Evolutionary conservation across 139 green algal genomes (phyloP).

Genomic region (Chlamydomonas sp.): DNA sequence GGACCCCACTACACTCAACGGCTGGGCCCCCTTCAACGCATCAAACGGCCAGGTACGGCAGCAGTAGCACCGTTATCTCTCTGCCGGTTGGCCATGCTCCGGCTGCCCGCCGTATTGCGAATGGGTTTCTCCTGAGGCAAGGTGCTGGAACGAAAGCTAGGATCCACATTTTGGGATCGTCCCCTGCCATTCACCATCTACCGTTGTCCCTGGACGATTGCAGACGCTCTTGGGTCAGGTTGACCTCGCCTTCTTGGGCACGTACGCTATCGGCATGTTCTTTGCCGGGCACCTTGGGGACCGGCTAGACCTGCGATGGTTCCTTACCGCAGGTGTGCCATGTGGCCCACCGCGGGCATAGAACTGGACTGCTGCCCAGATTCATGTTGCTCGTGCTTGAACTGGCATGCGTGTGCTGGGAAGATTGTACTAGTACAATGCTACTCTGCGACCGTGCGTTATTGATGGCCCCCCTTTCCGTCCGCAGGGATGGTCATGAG

Average conservation of each 20-base stretch:
- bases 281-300: constrained; percentile 92
- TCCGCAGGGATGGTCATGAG: constrained; percentile 86
- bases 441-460: no score
- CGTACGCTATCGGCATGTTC: constrained; percentile 95
- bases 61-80: neutral
- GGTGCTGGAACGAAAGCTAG: neutral
- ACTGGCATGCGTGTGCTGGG: no score
- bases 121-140: no score
- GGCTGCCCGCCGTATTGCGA: no score
- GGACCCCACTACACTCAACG: constrained; percentile 42
- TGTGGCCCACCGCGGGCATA: no score
- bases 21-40: constrained; percentile 92
- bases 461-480: neutral
- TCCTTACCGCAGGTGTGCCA: constrained; percentile 75
- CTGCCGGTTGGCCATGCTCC: no score
- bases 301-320: constrained; percentile 87
- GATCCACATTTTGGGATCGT: neutral
- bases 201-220: no score
- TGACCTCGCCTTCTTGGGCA: constrained; percentile 92
- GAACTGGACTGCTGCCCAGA: no score
- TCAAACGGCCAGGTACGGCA: constrained; percentile 67
- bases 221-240: constrained; percentile 84
- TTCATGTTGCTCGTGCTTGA: no score
- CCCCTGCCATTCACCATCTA: neutral
- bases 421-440: no score